Base-by-base conservation (phyloP, 169 alveolate genomes). In the Plasmodium relictum region DNA sequence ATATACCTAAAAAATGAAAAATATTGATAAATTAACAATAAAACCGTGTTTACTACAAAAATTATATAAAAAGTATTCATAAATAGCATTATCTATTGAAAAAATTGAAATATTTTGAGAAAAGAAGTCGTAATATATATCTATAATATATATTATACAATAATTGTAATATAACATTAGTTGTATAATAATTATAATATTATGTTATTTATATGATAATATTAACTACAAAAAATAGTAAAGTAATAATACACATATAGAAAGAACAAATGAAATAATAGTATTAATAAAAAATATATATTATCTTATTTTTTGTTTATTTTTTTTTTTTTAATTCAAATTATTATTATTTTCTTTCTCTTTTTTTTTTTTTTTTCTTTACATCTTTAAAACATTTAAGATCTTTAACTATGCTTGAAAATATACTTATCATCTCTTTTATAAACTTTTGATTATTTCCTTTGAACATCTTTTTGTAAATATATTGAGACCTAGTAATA, bases 341-440 rank as follows among this genome's bases (percentile, higher is more conserved):
- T 31, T 45, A n/a, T 70, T 0, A 42, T 44, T 48, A 12, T 45
- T 39, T 68, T 14, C 16, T 41, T 74, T 59, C 7, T 59, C 39
- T 61, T 42, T 50, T 59, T 41, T 58, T 74, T 69, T 31, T 68
- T n/a, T 54, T 54, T n/a, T 5, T 54, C 6, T 54, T 54, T 83
- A 86, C 92, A 18, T 86, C 78, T 72, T 70, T 86, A 48, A 70
- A 71, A 45, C 92, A 86, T 72, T 42, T 42, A 44, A 86, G 74
- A 20, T 62, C 18, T 31, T 63, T 73, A 48, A 86, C 92, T 14
- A 86, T 10, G 7, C 24, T 45, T 22, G 92, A 22, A 42, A 86
- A 86, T 37, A 86, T 39, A 9, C 58, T 26, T 41, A 52, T 72
- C 86, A 86, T 86, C n/a, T 59, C 76, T 86, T 48, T 16, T 50